A percentile compares a stretch with the other conserved stretches of the same genome.
phyloP scores from a whole-genome alignment of 345 rosid species.

The Syzygium jambos region DNA sequence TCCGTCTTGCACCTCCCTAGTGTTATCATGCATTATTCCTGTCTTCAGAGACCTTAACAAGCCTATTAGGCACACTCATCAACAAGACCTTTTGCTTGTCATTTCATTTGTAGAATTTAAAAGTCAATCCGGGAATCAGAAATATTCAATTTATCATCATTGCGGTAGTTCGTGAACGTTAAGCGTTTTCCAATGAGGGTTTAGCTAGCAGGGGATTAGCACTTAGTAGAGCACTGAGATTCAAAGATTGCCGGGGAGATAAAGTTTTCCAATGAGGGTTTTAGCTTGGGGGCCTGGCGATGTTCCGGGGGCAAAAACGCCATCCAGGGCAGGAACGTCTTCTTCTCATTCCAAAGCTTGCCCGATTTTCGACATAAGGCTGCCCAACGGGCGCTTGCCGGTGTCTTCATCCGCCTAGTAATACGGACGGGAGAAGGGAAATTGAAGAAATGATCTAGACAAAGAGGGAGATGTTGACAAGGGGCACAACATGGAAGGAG shows the following conservation, averaged over 20 bases:
- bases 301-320: no score
- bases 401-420: neutral
- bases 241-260: no score
- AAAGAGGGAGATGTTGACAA: neutral
- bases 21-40: neutral
- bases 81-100: neutral
- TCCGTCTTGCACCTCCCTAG: neutral
- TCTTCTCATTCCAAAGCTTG: neutral
- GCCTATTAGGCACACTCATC: neutral
- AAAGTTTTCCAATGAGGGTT: no score
- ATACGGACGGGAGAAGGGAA: neutral
- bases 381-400: neutral
- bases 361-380: neutral
- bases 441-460: neutral
- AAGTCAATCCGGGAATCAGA: neutral
- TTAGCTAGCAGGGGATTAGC: no score
- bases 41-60: neutral
- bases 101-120: neutral
- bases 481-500: neutral
- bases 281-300: no score
- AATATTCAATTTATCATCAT: neutral
- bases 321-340: neutral
- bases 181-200: no score
- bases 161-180: accelerated
- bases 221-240: no score